phyloP scores from a whole-genome alignment of 805 yeast species.

The Metschnikowia anglica region DNA sequence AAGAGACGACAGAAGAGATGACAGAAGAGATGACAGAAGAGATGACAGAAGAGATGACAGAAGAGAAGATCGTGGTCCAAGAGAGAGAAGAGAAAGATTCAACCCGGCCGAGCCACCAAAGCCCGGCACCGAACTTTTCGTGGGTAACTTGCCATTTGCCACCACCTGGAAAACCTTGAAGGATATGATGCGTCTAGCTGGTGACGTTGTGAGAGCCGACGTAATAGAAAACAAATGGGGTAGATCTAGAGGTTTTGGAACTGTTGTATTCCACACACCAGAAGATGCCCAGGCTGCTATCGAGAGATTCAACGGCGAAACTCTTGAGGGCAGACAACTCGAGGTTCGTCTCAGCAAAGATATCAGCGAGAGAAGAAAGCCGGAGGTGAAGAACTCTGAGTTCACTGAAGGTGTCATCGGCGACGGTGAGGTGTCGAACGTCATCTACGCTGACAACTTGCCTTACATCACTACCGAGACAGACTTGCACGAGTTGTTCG shows the following conservation, averaged over 20 bases:
- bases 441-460: slow-evolving; percentile 69
- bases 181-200: slow-evolving; percentile 76
- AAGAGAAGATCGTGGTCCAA: slow-evolving; percentile 12
- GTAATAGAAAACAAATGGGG: slow-evolving; percentile 65
- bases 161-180: slow-evolving; percentile 81
- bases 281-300: slow-evolving; percentile 76
- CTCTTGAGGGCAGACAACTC: slow-evolving; percentile 70
- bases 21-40: slow-evolving; percentile 19
- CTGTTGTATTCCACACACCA: slow-evolving; percentile 63
- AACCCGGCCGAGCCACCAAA: slow-evolving; percentile 20
- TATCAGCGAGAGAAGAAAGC: slow-evolving; percentile 17
- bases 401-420: slow-evolving; percentile 69
- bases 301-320: slow-evolving; percentile 63
- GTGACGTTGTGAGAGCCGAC: slow-evolving; percentile 80
- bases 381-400: slow-evolving; percentile 41
- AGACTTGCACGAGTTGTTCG: slow-evolving; percentile 82
- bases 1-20: slow-evolving; percentile 22
- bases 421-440: slow-evolving; percentile 49
- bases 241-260: slow-evolving; percentile 83
- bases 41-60: slow-evolving; percentile 20
- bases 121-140: slow-evolving; percentile 61
- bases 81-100: slow-evolving; percentile 18
- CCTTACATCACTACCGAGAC: slow-evolving; percentile 88
- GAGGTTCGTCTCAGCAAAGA: slow-evolving; percentile 73
- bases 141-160: slow-evolving; percentile 82